Conservation (phyloP, 192 early-diverging fungal species). For the Mortierella hygrophila region DNA sequence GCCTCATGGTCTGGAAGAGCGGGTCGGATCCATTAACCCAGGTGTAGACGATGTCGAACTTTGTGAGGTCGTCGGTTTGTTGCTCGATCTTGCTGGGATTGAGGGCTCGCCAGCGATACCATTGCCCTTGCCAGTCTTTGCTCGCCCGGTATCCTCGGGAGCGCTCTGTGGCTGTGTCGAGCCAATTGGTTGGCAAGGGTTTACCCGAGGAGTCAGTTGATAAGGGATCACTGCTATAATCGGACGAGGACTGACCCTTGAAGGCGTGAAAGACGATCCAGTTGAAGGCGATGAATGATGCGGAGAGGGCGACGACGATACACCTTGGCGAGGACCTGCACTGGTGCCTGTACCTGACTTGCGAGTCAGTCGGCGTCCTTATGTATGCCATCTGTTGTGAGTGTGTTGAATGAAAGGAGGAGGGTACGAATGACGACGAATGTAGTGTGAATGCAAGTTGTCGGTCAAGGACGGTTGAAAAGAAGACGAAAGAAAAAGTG, state of each 20-base stretch:
- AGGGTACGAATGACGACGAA: neutral
- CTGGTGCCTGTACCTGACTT: conserved; percentile 7
- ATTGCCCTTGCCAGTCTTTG: conserved; percentile 30
- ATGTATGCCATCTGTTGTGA: conserved; percentile 27
- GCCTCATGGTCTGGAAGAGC: conserved; percentile 9
- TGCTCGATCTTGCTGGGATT: conserved; percentile 13
- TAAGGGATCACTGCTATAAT: neutral
- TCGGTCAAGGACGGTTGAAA: neutral
- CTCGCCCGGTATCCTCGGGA: neutral
- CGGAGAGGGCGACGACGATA: conserved; percentile 35
- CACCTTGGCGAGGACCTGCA: conserved; percentile 23
- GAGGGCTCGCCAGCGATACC: conserved; percentile 47
- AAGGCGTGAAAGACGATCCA: conserved; percentile 29
- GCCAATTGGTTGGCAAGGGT: neutral
- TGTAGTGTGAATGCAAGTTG: neutral
- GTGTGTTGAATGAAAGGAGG: neutral
- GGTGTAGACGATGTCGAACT: conserved; percentile 56
- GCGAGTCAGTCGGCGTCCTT: conserved; percentile 13
- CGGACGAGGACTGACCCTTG: neutral
- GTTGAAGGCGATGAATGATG: conserved; percentile 46
- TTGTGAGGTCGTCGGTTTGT: neutral
- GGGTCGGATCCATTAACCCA: conserved; percentile 62
- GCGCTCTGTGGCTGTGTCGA: neutral
- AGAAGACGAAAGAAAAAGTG: neutral
- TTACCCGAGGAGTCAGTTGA: neutral